Conservation (phyloP, 345 rosid species). For the Eucalyptus curtisii region DNA sequence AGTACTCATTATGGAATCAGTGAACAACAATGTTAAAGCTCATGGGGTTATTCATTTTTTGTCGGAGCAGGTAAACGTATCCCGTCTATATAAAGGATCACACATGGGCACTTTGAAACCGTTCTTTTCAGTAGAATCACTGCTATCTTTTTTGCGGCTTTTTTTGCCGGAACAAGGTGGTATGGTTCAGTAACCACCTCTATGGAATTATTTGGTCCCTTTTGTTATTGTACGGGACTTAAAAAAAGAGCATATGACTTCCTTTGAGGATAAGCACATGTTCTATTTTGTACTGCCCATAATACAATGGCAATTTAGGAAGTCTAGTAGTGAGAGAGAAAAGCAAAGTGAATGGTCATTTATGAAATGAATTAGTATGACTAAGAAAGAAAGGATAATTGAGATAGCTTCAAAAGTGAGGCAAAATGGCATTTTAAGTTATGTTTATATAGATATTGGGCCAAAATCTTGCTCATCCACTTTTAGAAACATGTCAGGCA, state of each 20-base stretch:
- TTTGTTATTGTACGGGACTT: neutral
- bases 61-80: fast-evolving
- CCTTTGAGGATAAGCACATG: too few species aligned
- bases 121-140: fast-evolving
- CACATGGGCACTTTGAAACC: neutral
- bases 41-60: neutral
- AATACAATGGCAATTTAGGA: neutral
- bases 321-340: neutral
- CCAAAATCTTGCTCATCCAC: neutral
- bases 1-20: neutral
- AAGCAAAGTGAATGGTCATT: neutral
- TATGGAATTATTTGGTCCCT: neutral
- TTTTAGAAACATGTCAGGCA: too few species aligned
- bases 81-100: neutral
- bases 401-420: neutral
- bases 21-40: neutral
- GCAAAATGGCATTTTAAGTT: neutral
- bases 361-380: neutral
- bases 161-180: neutral
- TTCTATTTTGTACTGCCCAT: neutral
- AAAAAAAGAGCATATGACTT: neutral
- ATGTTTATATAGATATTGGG: neutral
- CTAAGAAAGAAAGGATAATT: neutral
- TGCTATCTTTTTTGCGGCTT: neutral
- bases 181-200: neutral